Conservation (phyloP, 192 early-diverging fungal genomes). For the Coemansia sp. region DNA sequence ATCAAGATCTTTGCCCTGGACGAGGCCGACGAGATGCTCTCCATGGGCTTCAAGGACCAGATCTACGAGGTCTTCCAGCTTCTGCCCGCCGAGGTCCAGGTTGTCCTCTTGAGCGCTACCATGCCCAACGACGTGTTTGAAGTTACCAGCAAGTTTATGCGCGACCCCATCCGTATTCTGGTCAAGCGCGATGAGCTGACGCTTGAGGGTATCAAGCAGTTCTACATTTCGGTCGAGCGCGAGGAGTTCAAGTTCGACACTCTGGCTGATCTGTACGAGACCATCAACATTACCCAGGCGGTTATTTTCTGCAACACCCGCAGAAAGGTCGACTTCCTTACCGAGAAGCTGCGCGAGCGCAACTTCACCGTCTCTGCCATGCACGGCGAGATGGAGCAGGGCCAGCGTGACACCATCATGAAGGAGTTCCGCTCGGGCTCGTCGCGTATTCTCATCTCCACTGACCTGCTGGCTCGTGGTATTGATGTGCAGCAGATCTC, state of each 20-base stretch:
- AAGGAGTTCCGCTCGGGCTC: conserved; percentile 98
- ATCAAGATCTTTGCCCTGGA: conserved; percentile 99
- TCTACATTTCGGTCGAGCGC: conserved; percentile 97
- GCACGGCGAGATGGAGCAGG: conserved; percentile 99
- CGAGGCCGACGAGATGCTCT: conserved; percentile 99
- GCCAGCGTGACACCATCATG: conserved; percentile 96
- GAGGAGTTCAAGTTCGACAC: conserved; percentile 99
- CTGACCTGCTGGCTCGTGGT: conserved; percentile 97
- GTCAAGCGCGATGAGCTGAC: conserved; percentile 97
- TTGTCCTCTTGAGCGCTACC: conserved; percentile 95
- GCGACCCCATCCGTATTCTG: conserved; percentile 96
- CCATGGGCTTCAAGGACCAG: conserved; percentile 98
- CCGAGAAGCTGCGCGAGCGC: conserved; percentile 87
- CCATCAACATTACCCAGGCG: conserved; percentile 96
- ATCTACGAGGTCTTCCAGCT: conserved; percentile 96
- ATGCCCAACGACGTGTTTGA: conserved; percentile 95
- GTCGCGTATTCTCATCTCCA: conserved; percentile 95
- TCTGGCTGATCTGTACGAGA: conserved; percentile 97
- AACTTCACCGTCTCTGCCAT: conserved; percentile 97
- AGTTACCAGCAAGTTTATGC: conserved; percentile 97
- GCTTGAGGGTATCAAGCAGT: conserved; percentile 95
- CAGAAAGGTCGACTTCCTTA: conserved; percentile 99
- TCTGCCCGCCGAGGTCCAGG: conserved; percentile 86
- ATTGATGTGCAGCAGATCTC: conserved; percentile 99
- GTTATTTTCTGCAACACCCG: conserved; percentile 99